Percentiles rank a stretch among this genome's conserved stretches.
Evolutionary conservation across 169 alveolate genomes (phyloP).

Genomic region (Plasmodium vivax): DNA sequence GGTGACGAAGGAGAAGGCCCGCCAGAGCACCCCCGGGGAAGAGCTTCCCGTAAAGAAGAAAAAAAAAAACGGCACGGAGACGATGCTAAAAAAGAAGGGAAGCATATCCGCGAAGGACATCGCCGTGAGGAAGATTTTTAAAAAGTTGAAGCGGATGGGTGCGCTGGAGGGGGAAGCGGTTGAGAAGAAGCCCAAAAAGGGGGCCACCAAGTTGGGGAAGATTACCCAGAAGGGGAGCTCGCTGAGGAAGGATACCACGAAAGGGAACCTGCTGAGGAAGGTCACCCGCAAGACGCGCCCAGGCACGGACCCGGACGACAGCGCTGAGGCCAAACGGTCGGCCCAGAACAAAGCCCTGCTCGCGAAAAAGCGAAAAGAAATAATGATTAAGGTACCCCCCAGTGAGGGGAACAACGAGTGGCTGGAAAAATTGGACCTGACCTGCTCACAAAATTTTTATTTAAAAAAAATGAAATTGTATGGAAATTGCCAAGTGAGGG

Average conservation of each 20-base stretch:
- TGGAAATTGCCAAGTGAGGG: slow-evolving; percentile 38
- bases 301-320: background rate
- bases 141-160: background rate
- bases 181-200: background rate
- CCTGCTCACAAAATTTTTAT: slow-evolving; percentile 33
- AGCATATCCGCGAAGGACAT: background rate
- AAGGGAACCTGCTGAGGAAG: background rate
- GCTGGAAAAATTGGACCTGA: slow-evolving; percentile 55
- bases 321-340: background rate
- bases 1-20: background rate
- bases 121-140: background rate
- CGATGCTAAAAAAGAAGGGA: background rate
- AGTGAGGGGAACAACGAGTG: slow-evolving; percentile 5
- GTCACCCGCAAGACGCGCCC: background rate
- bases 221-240: background rate
- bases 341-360: slow-evolving; percentile 25
- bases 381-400: slow-evolving; percentile 1
- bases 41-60: background rate
- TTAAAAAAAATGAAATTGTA: slow-evolving; percentile 16
- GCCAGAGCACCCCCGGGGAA: background rate
- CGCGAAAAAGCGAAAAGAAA: slow-evolving; percentile 14
- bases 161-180: background rate
- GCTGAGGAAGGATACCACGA: background rate
- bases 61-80: background rate
- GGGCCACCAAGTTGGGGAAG: background rate